Base-by-base conservation (phyloP, 257 asterid species). In the Primulina huaijiensis region DNA sequence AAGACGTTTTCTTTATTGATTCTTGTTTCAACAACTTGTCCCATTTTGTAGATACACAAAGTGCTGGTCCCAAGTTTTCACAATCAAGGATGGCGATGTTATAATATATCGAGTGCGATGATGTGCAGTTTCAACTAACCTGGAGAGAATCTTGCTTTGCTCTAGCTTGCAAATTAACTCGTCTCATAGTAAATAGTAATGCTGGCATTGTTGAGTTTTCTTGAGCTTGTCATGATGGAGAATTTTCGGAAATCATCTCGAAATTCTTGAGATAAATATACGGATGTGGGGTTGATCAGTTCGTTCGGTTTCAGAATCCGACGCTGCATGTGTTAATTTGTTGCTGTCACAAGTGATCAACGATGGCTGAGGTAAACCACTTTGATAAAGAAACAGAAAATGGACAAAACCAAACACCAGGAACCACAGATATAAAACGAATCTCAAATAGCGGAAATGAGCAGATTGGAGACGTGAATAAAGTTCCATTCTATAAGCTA, bases 401-500 rank as follows among this genome's bases (percentile, higher is more conserved):
- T 37, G 64, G 43, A 11, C 74, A 67, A 62, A 72, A 50, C 9
- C 29, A 64, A 43, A 20, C 60, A 66, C 27, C 64, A 1, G 76
- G 72, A 35, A 19, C 70, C 52, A 21, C 64, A n/a, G 66, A 72
- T 64, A 23, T 38, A n/a, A 8, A 68, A 63, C 46, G 64, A 31
- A 30, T 6, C 61, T 34, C 67, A 11, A 67, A 53, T 10, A 25
- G 40, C 17, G 35, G 63, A 16, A 33, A 14, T 27, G 73, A 72
- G 60, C 2, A 72, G 63, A 62, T 64, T 58, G 65, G 74, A 70
- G 31, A 19, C 25, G 68, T 62, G 9, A 35, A 74, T 0, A 84
- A 79, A 70, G 83, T 88, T 69, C 78, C 95, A 60, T 84, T 68
- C 74, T 59, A 71, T 7, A 82, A 79, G 75, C 67, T 88, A n/a